phyloP scores from a whole-genome alignment of 257 asterid species.

The Forsythia viridissima region DNA sequence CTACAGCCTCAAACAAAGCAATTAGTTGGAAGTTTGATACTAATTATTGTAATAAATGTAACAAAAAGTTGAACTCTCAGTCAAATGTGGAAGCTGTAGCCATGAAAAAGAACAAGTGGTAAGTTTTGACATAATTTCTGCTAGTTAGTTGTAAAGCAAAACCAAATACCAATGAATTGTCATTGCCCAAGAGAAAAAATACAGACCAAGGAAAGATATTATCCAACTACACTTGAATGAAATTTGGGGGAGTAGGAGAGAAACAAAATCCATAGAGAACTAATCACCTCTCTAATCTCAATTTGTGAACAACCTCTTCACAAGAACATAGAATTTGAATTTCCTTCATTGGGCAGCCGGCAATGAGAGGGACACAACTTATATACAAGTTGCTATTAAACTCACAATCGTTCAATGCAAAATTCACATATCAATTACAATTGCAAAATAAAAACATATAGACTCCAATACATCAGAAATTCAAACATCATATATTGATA shows the following conservation, averaged over 20 bases:
- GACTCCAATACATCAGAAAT: slow-evolving; percentile 1
- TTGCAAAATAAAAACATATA: background rate
- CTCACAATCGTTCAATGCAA: background rate
- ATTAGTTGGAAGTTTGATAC: background rate
- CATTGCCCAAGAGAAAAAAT: background rate
- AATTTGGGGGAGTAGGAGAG: background rate
- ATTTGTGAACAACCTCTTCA: background rate
- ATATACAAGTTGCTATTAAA: no score
- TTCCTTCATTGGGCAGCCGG: background rate
- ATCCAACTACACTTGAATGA: background rate
- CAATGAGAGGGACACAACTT: background rate
- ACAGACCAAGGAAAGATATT: background rate
- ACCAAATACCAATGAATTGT: background rate
- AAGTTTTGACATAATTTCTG: no score
- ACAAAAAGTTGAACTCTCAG: background rate
- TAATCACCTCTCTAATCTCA: background rate
- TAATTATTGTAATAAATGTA: background rate
- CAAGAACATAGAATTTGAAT: background rate
- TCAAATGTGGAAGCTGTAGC: background rate
- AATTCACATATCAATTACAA: background rate
- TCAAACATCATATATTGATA: slow-evolving; percentile 7
- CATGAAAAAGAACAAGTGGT: no score
- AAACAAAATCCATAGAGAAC: background rate
- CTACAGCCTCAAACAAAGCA: background rate
- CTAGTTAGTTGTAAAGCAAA: background rate